Percentiles rank a stretch among this genome's conserved stretches.
Conservation (phyloP, 306 rosid species). For the Pyrus pyrifolia region DNA sequence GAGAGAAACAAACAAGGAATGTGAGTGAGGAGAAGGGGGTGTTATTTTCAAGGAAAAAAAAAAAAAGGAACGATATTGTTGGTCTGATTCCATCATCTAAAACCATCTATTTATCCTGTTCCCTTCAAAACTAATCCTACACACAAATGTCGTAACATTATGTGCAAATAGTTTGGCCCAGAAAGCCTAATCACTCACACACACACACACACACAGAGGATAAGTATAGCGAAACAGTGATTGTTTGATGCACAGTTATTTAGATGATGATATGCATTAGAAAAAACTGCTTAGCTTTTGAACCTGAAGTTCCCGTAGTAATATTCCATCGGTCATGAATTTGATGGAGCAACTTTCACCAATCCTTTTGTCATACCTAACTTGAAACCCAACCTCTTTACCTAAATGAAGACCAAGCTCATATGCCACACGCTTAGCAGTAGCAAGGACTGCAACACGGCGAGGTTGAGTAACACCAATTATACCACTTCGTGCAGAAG, state of each 20-base stretch:
- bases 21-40: not conserved
- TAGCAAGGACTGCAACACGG: slow-evolving; percentile 89
- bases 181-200: not conserved
- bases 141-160: not conserved
- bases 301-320: slow-evolving; percentile 89
- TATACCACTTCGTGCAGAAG: slow-evolving; percentile 39
- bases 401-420: slow-evolving; percentile 81
- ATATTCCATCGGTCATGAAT: slow-evolving; percentile 96
- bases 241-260: not conserved
- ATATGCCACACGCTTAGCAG: slow-evolving; percentile 85
- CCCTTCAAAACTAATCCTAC: not conserved
- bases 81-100: not conserved
- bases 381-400: slow-evolving; percentile 87
- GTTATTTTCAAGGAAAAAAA: not conserved
- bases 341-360: slow-evolving; percentile 78
- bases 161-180: not conserved
- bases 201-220: not conserved
- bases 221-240: not conserved
- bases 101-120: not conserved
- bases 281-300: not conserved
- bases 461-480: slow-evolving; percentile 97
- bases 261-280: slow-evolving; percentile 1
- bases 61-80: not conserved
- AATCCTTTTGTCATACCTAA: slow-evolving; percentile 79
- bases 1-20: not conserved